These are phyloP conservation scores for Geranium brycei DNA, from an alignment of 345 rosid species.

Conservation along the genomic window DNA sequence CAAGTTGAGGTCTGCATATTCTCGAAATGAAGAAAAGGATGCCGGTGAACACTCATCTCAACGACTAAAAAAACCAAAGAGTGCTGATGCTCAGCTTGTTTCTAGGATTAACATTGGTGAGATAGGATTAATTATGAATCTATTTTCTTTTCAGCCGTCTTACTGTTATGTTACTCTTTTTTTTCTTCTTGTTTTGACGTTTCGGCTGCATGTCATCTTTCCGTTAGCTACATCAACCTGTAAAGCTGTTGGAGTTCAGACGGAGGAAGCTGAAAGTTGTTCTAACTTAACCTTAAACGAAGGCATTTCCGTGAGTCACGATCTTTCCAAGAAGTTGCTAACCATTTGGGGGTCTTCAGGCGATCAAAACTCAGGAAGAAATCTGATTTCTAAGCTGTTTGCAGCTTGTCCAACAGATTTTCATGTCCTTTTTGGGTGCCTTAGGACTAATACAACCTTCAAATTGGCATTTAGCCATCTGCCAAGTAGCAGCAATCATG, in stretches of 20 bases:
- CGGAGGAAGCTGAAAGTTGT: slow-evolving; percentile 21
- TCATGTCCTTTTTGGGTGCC: slow-evolving; percentile 42
- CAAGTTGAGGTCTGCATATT: slow-evolving; percentile 10
- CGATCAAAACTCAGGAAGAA: slow-evolving; percentile 30
- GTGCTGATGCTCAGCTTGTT: slow-evolving; percentile 15
- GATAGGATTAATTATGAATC: slow-evolving; percentile 1
- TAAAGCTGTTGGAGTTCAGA: slow-evolving; percentile 57
- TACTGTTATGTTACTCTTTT: no score
- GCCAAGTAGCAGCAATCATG: slow-evolving; percentile 17
- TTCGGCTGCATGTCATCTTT: neutral
- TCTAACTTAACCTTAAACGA: slow-evolving; percentile 1
- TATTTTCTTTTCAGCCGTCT: no score
- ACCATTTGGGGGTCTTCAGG: slow-evolving; percentile 45
- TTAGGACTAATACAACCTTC: slow-evolving; percentile 21
- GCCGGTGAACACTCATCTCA: slow-evolving; percentile 3
- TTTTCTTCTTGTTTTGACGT: no score
- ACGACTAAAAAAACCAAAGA: slow-evolving; percentile 11
- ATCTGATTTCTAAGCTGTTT: slow-evolving; percentile 45
- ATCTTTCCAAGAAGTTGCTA: slow-evolving; percentile 40
- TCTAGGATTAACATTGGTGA: slow-evolving; percentile 21
- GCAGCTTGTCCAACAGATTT: slow-evolving; percentile 25
- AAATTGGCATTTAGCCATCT: slow-evolving; percentile 13
- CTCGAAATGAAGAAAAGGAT: slow-evolving; percentile 15
- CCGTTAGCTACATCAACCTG: slow-evolving; percentile 33
- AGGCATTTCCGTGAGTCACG: slow-evolving; percentile 17